Conservation (phyloP, 768 basidiomycete species). For the Chalciporus pseudorubinellus region DNA sequence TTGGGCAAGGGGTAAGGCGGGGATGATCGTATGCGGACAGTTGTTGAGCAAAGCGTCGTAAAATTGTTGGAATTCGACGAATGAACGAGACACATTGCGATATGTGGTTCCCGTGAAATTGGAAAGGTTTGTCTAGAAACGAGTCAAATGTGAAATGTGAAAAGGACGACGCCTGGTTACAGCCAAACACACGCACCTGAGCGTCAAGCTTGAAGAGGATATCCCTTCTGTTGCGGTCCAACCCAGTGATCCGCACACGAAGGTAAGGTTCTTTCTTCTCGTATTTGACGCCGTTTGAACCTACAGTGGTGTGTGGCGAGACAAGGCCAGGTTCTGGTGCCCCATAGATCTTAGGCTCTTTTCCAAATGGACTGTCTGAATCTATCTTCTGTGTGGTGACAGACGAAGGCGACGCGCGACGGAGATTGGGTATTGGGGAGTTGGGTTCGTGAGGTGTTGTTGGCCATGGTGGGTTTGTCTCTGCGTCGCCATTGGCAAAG, state of each 20-base stretch:
- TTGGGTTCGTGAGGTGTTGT: conserved; percentile 74
- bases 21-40: conserved; percentile 95
- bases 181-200: conserved; percentile 52
- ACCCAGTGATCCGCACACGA: conserved; percentile 81
- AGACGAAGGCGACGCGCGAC: conserved; percentile 53
- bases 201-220: conserved; percentile 93
- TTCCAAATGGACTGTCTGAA: conserved; percentile 62
- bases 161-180: neutral
- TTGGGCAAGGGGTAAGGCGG: conserved; percentile 92
- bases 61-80: conserved; percentile 91
- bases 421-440: conserved; percentile 69
- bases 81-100: conserved; percentile 92
- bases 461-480: conserved; percentile 67
- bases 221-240: conserved; percentile 95
- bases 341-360: conserved; percentile 83
- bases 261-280: conserved; percentile 84
- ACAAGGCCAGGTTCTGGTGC: conserved; percentile 82
- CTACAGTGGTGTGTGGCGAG: conserved; percentile 64
- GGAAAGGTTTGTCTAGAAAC: conserved; percentile 80
- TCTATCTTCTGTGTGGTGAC: conserved; percentile 51
- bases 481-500: conserved; percentile 49
- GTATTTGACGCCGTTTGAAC: conserved; percentile 65
- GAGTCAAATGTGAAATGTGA: neutral
- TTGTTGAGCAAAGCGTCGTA: conserved; percentile 86
- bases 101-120: conserved; percentile 89